Conservation (phyloP, 257 asterid genomes). For the Thymus quinquecostatus region DNA sequence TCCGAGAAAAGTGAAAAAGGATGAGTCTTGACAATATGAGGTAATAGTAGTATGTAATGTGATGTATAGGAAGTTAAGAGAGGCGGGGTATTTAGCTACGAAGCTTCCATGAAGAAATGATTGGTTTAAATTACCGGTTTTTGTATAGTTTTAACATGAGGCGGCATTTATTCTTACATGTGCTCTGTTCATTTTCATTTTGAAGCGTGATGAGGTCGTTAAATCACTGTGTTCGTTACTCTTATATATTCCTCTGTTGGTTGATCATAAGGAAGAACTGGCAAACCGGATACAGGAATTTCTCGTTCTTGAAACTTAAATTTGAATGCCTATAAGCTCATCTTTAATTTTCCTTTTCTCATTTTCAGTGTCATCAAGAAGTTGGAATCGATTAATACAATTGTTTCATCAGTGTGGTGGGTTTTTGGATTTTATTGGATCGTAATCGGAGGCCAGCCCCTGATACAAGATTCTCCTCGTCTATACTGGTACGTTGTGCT, state of each 20-base stretch:
- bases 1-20: neutral
- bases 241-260: no score
- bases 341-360: neutral
- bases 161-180: neutral
- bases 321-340: slow-evolving; percentile 4
- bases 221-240: no score
- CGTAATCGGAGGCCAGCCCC: slow-evolving; percentile 75
- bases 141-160: neutral
- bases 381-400: slow-evolving; percentile 70
- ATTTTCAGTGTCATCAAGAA: slow-evolving; percentile 63
- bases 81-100: neutral
- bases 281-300: neutral
- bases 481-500: slow-evolving; percentile 69
- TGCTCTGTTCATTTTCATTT: neutral
- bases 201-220: neutral
- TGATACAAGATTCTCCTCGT: slow-evolving; percentile 80
- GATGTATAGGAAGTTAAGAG: neutral
- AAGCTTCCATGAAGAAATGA: neutral
- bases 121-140: neutral
- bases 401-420: slow-evolving; percentile 92
- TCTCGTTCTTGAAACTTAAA: slow-evolving; percentile 8
- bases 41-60: neutral
- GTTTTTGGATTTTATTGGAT: slow-evolving; percentile 90
- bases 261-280: no score
- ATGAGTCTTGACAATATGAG: slow-evolving; percentile 5